Evolutionary conservation across 495 filamentous ascomycete genomes (phyloP), one percentile per base, ranked within the genome.

Genomic region (Tuber brumale): DNA sequence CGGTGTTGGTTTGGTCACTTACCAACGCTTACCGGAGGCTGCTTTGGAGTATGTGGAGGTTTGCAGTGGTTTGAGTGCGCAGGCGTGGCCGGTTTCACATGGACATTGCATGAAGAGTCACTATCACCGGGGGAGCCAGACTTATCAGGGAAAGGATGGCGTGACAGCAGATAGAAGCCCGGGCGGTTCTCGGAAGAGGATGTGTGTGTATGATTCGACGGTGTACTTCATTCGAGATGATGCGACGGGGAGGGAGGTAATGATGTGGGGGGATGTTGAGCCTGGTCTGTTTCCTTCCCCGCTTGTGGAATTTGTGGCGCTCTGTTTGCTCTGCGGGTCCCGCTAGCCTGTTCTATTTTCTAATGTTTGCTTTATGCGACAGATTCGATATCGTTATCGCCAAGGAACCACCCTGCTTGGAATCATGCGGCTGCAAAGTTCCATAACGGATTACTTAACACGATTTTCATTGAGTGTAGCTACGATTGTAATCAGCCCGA

Each of bases 181-280:
- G 48, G 73, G 77, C 66, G 77, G 76, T 70, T 72, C 76, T 23
- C 43, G 76, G 6, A 87, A 87, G 76, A 82, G 85, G 23, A 83
- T 80, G 70, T 94, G 89, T 72, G 89, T 91, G 0, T 88, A 89
- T 70, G 94, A 99, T 83, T 94, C 92, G 82, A 93, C 93, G 3
- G 95, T 92, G 0, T 99, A 92, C 83, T 97, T 99, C 84, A 89
- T 99, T 76, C 91, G 92, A 23, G 90, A 94, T 73, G 86, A 90
- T 27, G 76, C 84, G 1, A 91, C 89, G 0, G 89, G 90, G 2
- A 86, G 86, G 66, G 94, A 97, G 85, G 88, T 97, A 39, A 89
- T 99, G 69, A 91, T 99, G 75, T 98, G 97, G 82, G 95, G 95
- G 61, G 95, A 99, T 80, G 91, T 98, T 48, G 95, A 99, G 82